Base-by-base conservation (phyloP, 495 filamentous ascomycete species). In the Aspergillus ostianus region DNA sequence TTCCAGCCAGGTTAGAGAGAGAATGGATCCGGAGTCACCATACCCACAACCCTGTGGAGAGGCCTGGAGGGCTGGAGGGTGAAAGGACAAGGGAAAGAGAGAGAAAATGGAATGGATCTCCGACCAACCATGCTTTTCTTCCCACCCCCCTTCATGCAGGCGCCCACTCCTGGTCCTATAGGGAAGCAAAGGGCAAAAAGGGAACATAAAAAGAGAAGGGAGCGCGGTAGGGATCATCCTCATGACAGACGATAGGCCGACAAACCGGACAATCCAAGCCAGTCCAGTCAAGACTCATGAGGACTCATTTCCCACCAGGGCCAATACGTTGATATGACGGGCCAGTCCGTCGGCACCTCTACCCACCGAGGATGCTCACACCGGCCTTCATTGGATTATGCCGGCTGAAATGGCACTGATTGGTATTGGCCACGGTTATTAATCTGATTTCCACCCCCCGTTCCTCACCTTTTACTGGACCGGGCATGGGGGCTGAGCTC, bases 321-420 rank as follows among this genome's bases (percentile, higher is more conserved):
- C 51, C 51, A 53, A 53, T 53, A 27, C 29, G 17, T 36, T 53
- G 23, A 44, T 18, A 44, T 53, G 51, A 53, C 30, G 51, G 30
- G 30, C 27, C 27, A 23, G 36, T 32, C 50, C 50, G 30, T 30
- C 27, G 30, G 50, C 50, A 30, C 26, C 50, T 52, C 51, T 41
- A 44, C 51, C 51, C 51, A 53, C 51, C 32, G 51, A 36, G 41
- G 51, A 41, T 41, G 29, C 29, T 32, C 29, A 32, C 29, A 10
- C 29, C 6, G 29, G 3, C 29, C 29, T 32, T 10, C 13, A 41
- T 41, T 41, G 36, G 36, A 41, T 41, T 41, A 15, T 41, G 36
- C 13, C 36, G 13, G 13, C 10, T 41, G 9, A 10, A 41, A 41
- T 15, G 13, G 36, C 10, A 41, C 36, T 41, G 30, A 32, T 32